Percentiles rank a stretch among this genome's conserved stretches.
Conservation (phyloP, 2,329 filamentous ascomycete species). For the Elsinoe ampelina region DNA sequence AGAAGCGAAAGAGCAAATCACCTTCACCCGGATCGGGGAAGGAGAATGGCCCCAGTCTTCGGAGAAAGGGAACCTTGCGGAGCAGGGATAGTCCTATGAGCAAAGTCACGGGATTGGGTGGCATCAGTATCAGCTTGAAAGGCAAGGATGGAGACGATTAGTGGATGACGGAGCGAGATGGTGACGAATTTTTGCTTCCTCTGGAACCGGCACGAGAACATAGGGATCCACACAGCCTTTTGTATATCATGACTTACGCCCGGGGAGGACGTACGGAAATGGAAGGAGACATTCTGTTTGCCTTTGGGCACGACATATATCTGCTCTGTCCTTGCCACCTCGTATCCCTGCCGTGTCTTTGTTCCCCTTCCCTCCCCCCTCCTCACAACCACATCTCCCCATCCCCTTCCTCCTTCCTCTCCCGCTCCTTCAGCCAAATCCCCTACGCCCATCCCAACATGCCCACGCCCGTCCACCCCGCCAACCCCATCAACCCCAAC, state of each 20-base stretch:
- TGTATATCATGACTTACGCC: slow-evolving; percentile 5
- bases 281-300: no score
- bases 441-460: slow-evolving; percentile 17
- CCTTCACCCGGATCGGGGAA: slow-evolving; percentile 13
- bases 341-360: no score
- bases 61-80: slow-evolving; percentile 36
- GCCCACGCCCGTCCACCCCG: slow-evolving; percentile 23
- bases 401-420: background rate
- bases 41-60: slow-evolving; percentile 27
- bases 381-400: background rate
- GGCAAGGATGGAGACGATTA: slow-evolving; percentile 4
- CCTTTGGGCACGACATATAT: no score
- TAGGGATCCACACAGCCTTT: background rate
- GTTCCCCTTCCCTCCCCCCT: no score
- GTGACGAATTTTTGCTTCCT: background rate
- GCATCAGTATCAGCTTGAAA: slow-evolving; percentile 21
- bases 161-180: background rate
- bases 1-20: slow-evolving; percentile 13
- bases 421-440: background rate
- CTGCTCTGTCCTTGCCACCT: no score
- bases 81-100: slow-evolving; percentile 35
- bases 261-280: background rate
- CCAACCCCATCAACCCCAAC: slow-evolving; percentile 24
- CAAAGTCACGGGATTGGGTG: slow-evolving; percentile 19
- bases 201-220: background rate